phyloP scores from a whole-genome alignment of 768 basidiomycete genomes.

The Grammothele lineata region DNA sequence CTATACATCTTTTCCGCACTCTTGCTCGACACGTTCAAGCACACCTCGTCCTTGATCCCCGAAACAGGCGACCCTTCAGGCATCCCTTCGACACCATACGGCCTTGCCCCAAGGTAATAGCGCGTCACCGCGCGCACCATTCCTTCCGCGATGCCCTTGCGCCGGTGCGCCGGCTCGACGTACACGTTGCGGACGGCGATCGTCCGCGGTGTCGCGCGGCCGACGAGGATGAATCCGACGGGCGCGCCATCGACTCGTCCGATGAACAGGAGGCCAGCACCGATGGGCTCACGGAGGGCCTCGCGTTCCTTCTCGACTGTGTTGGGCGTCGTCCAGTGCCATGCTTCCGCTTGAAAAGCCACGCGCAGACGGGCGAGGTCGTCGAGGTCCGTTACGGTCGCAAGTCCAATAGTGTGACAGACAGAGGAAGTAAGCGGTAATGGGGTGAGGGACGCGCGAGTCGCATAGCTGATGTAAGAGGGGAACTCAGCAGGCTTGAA shows the following conservation, averaged over 20 bases:
- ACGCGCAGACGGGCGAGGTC: constrained; percentile 1
- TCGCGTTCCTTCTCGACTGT: neutral
- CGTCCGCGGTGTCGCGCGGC: constrained; percentile 14
- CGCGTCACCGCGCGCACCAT: constrained; percentile 14
- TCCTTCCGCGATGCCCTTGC: constrained; percentile 17
- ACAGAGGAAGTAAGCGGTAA: neutral
- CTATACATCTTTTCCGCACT: too few species aligned
- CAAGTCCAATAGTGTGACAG: neutral
- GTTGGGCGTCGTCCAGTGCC: neutral
- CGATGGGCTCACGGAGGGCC: neutral
- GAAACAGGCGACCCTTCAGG: too few species aligned
- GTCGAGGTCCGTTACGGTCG: constrained; percentile 6
- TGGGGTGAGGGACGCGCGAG: constrained; percentile 12
- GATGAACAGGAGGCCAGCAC: neutral
- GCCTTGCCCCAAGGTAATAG: constrained; percentile 14
- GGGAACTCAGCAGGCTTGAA: neutral
- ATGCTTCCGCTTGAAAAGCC: constrained; percentile 2
- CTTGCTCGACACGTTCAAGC: neutral
- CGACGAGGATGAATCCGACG: constrained; percentile 12
- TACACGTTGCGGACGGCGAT: constrained; percentile 19
- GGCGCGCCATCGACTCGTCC: constrained; percentile 4
- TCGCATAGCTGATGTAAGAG: constrained; percentile 6
- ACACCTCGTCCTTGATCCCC: constrained; percentile 8
- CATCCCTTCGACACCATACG: too few species aligned
- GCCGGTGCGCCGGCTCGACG: constrained; percentile 8